phyloP scores from a whole-genome alignment of 371 early-diverging fungal genomes.

The Mortierella sp. region DNA sequence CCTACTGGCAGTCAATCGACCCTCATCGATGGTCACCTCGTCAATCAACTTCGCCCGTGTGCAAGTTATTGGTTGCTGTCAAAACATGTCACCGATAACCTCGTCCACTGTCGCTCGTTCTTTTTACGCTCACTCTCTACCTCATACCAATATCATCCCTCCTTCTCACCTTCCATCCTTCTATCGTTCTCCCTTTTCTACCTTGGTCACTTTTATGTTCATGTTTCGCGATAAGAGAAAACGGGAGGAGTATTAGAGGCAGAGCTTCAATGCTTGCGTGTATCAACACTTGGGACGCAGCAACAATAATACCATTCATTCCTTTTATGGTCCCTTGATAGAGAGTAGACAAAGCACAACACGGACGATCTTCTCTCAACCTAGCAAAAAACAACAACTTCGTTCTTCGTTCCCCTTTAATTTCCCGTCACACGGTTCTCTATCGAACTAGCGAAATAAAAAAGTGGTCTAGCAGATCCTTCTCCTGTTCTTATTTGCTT shows the following conservation, averaged over 20 bases:
- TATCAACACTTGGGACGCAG: background rate
- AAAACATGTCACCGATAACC: background rate
- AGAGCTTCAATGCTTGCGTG: background rate
- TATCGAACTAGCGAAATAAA: background rate
- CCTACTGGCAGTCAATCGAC: constrained; percentile 17
- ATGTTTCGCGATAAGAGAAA: background rate
- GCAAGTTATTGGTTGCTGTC: background rate
- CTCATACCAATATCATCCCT: background rate
- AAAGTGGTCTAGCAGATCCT: background rate
- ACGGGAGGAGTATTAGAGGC: background rate
- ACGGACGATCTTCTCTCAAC: background rate
- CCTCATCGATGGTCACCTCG: background rate
- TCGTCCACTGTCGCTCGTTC: background rate
- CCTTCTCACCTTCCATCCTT: background rate
- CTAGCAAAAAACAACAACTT: background rate
- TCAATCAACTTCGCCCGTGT: constrained; percentile 12
- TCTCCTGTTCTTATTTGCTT: background rate
- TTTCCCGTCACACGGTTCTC: background rate
- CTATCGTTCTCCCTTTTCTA: background rate
- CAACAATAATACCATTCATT: background rate
- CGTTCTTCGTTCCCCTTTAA: background rate
- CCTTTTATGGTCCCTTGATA: background rate
- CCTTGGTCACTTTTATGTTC: background rate
- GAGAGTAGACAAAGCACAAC: background rate
- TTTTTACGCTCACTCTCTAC: background rate